A percentile compares a stretch with the other conserved stretches of the same genome.
Evolutionary conservation across 495 filamentous ascomycete genomes (phyloP).

Genomic region (Tuber melanosporum): DNA sequence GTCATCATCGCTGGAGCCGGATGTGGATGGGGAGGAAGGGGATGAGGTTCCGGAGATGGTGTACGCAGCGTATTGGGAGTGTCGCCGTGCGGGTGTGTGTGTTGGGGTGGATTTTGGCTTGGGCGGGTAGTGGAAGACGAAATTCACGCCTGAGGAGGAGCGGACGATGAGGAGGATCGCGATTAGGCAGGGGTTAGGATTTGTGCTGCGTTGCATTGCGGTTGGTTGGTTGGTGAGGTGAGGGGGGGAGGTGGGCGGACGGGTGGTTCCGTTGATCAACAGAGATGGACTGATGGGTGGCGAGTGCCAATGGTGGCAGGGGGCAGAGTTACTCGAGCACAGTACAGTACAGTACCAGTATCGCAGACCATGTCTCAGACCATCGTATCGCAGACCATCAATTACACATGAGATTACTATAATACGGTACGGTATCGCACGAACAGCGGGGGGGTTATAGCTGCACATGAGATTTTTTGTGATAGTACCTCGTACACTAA

Average conservation of each 20-base stretch:
- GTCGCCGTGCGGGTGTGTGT: constrained; percentile 26
- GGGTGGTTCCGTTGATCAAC: constrained; percentile 45
- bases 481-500: neutral
- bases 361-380: too few species aligned
- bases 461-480: neutral
- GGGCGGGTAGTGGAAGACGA: constrained; percentile 88
- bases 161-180: constrained; percentile 75
- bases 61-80: constrained; percentile 36
- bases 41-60: constrained; percentile 28
- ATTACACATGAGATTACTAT: neutral
- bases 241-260: neutral
- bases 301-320: neutral
- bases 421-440: neutral
- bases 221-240: constrained; percentile 9
- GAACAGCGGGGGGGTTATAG: neutral
- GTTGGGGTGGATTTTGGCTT: constrained; percentile 36
- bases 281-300: neutral
- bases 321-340: neutral
- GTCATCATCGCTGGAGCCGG: constrained; percentile 31
- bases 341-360: too few species aligned
- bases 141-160: constrained; percentile 70
- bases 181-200: constrained; percentile 60
- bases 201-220: constrained; percentile 45
- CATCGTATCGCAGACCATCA: neutral
- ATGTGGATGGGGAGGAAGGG: constrained; percentile 18